phyloP scores from a whole-genome alignment of 2,329 filamentous ascomycete genomes.

The Ascochyta rabiei region DNA sequence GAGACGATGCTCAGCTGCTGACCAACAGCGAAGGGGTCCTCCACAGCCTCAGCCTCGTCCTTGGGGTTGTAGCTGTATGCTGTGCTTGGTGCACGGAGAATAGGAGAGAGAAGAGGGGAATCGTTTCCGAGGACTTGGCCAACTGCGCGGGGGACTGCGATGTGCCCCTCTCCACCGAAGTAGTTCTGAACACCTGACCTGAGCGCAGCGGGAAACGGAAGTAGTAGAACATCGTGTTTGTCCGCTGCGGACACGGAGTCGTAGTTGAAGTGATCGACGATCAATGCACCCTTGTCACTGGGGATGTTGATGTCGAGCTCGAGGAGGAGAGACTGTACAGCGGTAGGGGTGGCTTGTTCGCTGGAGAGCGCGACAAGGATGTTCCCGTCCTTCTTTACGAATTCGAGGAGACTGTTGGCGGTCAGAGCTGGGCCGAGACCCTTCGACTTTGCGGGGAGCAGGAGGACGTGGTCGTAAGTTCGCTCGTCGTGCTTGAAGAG shows the following conservation, averaged over 20 bases:
- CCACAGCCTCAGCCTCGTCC: slow-evolving; percentile 73
- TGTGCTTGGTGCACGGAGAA: slow-evolving; percentile 81
- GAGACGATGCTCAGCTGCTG: slow-evolving; percentile 85
- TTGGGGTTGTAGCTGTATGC: slow-evolving; percentile 95
- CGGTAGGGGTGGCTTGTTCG: slow-evolving; percentile 69
- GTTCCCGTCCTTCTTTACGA: slow-evolving; percentile 90
- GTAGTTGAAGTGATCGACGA: slow-evolving; percentile 96
- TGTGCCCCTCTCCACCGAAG: slow-evolving; percentile 71
- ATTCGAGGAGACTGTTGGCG: slow-evolving; percentile 84
- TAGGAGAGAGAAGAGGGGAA: slow-evolving; percentile 76
- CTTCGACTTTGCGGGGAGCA: slow-evolving; percentile 90
- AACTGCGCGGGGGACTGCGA: slow-evolving; percentile 82
- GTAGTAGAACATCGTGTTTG: slow-evolving; percentile 84
- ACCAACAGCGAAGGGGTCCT: slow-evolving; percentile 85
- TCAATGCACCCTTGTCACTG: slow-evolving; percentile 78
- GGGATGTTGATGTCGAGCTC: slow-evolving; percentile 92
- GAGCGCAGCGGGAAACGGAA: slow-evolving; percentile 70
- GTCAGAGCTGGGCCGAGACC: slow-evolving; percentile 88
- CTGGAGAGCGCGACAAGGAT: slow-evolving; percentile 84
- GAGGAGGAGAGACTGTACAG: slow-evolving; percentile 77
- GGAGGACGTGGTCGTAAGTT: slow-evolving; percentile 86
- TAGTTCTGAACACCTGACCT: slow-evolving; percentile 76
- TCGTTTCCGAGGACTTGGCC: slow-evolving; percentile 81
- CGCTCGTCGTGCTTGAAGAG: slow-evolving; percentile 87
- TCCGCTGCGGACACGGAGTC: slow-evolving; percentile 78